A percentile compares a stretch with the other conserved stretches of the same genome.
phyloP scores from a whole-genome alignment of 1,139 yeast genomes.

The Meyerozyma guilliermondii region DNA sequence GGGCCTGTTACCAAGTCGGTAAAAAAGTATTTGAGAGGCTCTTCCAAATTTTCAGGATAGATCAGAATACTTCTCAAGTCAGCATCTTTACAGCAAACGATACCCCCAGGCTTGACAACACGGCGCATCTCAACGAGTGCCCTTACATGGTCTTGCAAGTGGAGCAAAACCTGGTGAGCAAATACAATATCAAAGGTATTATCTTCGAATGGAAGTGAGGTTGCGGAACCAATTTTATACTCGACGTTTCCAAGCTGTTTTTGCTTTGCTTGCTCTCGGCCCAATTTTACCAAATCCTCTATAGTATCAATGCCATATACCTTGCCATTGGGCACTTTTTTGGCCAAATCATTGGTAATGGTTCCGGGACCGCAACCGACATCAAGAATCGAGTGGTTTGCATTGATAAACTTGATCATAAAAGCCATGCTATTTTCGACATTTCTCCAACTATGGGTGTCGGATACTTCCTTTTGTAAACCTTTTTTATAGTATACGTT shows the following conservation, averaged over 20 bases:
- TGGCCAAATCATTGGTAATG: conserved; percentile 31
- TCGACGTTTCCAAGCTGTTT: conserved; percentile 16
- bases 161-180: conserved; percentile 36
- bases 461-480: conserved; percentile 15
- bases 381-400: conserved; percentile 25
- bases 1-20: not conserved
- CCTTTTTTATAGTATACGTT: conserved; percentile 23
- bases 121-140: conserved; percentile 8
- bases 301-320: conserved; percentile 33
- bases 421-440: conserved; percentile 25
- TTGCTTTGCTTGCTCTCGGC: conserved; percentile 10
- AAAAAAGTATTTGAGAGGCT: not conserved
- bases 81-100: conserved; percentile 27
- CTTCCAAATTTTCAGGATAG: conserved; percentile 17
- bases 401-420: conserved; percentile 22
- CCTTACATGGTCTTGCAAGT: conserved; percentile 23
- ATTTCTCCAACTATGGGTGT: conserved; percentile 32
- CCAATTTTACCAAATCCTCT: conserved; percentile 22
- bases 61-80: conserved; percentile 16
- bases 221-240: conserved; percentile 26
- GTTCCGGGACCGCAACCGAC: conserved; percentile 43
- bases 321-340: conserved; percentile 20
- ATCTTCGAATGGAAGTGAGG: conserved; percentile 28
- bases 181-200: conserved; percentile 32
- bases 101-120: conserved; percentile 8